These are phyloP conservation scores for Claviceps sp. DNA, from an alignment of 2,329 filamentous ascomycete genomes.

Conservation along the genomic window DNA sequence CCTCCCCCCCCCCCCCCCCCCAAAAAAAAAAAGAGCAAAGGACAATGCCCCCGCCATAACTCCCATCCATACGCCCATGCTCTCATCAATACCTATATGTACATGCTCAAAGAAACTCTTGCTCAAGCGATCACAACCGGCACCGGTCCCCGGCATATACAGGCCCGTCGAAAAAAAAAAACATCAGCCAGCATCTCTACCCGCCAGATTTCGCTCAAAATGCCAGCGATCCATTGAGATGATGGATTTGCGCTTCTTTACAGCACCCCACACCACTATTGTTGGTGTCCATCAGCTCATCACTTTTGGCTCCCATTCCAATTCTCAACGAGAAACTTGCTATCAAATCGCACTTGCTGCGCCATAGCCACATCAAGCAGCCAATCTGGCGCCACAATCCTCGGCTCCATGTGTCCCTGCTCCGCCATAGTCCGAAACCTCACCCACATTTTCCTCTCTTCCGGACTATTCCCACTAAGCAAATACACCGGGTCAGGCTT, in stretches of 20 bases:
- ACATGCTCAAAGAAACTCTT: background rate
- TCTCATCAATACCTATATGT: background rate
- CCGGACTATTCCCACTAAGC: slow-evolving; percentile 51
- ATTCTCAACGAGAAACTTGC: slow-evolving; percentile 43
- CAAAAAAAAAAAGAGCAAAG: background rate
- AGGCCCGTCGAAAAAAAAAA: background rate
- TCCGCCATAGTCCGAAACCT: slow-evolving; percentile 69
- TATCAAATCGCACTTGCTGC: slow-evolving; percentile 60
- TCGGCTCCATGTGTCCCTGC: slow-evolving; percentile 64
- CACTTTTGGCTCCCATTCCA: slow-evolving; percentile 21
- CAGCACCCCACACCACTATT: background rate
- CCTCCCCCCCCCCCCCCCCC: too few species aligned
- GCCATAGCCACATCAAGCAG: slow-evolving; percentile 78
- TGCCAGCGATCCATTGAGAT: slow-evolving; percentile 8
- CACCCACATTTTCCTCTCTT: slow-evolving; percentile 64
- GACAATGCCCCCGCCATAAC: background rate
- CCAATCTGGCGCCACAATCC: slow-evolving; percentile 81
- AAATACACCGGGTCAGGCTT: slow-evolving; percentile 68
- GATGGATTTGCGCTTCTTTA: slow-evolving; percentile 1
- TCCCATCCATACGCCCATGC: background rate
- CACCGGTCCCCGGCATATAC: background rate
- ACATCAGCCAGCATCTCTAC: background rate
- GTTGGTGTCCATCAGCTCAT: slow-evolving; percentile 1
- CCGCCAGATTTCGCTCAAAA: background rate
- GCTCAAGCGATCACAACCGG: background rate